A percentile compares a stretch with the other conserved stretches of the same genome.
phyloP scores from a whole-genome alignment of 78 protist genomes.

The Thecamonas trahens region DNA sequence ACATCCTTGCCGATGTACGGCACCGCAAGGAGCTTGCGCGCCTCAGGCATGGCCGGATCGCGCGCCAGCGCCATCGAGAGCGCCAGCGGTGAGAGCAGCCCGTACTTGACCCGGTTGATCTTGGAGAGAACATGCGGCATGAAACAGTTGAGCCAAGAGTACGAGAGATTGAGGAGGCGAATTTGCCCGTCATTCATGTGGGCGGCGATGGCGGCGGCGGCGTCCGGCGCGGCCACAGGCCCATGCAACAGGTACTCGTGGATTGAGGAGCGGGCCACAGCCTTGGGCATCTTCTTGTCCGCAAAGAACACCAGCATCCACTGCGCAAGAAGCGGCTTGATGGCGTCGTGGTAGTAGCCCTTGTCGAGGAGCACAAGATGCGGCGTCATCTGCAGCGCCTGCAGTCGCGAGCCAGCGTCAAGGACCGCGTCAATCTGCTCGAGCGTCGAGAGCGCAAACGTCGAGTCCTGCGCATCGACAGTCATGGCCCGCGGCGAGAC shows the following conservation, averaged over 20 bases:
- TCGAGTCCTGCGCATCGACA: no score
- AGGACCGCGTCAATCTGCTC: background rate
- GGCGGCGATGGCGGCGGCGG: no score
- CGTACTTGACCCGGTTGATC: conserved; percentile 46
- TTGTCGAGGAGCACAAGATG: conserved; percentile 37
- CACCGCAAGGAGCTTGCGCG: conserved; percentile 51
- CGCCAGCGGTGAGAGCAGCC: conserved; percentile 19
- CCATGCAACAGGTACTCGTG: no score
- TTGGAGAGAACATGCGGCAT: conserved; percentile 39
- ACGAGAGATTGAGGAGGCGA: conserved; percentile 34
- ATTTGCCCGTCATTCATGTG: background rate
- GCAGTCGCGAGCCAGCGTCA: background rate
- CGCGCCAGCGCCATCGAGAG: conserved; percentile 7
- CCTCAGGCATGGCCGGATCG: conserved; percentile 7
- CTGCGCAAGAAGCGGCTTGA: conserved; percentile 22
- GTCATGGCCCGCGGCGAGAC: no score
- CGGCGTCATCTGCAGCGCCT: conserved; percentile 29
- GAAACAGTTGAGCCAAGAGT: conserved; percentile 9
- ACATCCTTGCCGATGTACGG: conserved; percentile 79
- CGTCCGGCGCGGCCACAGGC: no score
- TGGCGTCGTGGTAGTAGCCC: conserved; percentile 15
- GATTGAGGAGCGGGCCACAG: no score
- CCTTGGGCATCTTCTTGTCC: no score
- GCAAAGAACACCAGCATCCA: conserved; percentile 38
- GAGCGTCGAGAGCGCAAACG: no score